Evolutionary conservation across 2,329 filamentous ascomycete species (phyloP), one percentile per base, ranked within the genome.

Genomic region (Beauveria caledonica): DNA sequence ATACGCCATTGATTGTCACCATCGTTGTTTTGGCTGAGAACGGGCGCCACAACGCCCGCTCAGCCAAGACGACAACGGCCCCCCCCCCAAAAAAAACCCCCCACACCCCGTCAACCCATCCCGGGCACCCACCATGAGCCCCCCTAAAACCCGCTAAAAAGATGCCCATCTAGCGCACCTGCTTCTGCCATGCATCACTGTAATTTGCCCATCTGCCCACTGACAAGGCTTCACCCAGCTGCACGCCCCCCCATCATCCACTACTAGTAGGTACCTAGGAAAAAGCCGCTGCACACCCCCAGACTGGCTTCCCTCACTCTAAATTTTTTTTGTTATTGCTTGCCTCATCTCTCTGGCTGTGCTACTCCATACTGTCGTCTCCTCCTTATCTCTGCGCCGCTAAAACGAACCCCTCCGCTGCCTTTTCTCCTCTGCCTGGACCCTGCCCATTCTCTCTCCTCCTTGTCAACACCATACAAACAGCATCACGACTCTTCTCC

Each of bases 381-480:
- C 56, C 55, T 57, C 54, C 54, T 59, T 59, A 59, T 59, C 57
- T 45, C 23, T 25, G 23, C 17, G 46, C 48, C 48, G 57, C 57
- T 59, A 59, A 59, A 59, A 59, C 57, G 49, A 59, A 52, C 57
- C 57, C 57, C 57, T 59, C 57, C 49, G 57, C 57, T 59, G 36
- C 48, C 40, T 52, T 36, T 52, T 51, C 40, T 44, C 36, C 21
- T 44, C 57, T 21, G 57, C 19, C 57, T 59, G 57, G 57, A 59
- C 57, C 57, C 57, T 59, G 39, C 55, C 57, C 48, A 33, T 23
- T 45, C 29, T 42, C 40, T 13, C 40, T 53, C 49, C 57, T 59
- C 48, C 57, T 59, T 29, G 25, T 59, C 57, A 59, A 52, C 57
- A 52, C 57, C 57, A 59, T 39, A 45, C 48, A 59, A 46, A n/a